Evolutionary conservation across 2,329 filamentous ascomycete genomes (phyloP).

Genomic region (Claviceps citrina): DNA sequence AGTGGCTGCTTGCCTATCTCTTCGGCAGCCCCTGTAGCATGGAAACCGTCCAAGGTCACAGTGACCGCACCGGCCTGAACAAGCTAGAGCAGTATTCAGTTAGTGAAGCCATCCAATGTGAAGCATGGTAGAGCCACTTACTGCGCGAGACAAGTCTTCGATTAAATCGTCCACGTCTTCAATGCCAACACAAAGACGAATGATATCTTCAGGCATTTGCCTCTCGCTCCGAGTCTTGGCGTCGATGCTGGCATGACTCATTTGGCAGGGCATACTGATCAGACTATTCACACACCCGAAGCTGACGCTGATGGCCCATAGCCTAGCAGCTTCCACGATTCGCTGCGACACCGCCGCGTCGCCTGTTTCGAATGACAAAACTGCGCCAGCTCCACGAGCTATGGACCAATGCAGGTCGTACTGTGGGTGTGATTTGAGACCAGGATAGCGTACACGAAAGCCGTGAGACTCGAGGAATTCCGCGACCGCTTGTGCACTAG

Average conservation of each 20-base stretch:
- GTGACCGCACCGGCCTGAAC: slow-evolving; percentile 89
- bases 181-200: slow-evolving; percentile 88
- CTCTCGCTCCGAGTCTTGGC: slow-evolving; percentile 80
- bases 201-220: slow-evolving; percentile 92
- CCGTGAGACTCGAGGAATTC: slow-evolving; percentile 81
- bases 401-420: slow-evolving; percentile 94
- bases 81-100: slow-evolving; percentile 34
- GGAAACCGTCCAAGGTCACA: slow-evolving; percentile 69
- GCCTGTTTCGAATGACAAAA: slow-evolving; percentile 91
- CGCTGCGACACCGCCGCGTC: slow-evolving; percentile 70
- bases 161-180: slow-evolving; percentile 85
- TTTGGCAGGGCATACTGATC: slow-evolving; percentile 98
- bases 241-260: slow-evolving; percentile 98
- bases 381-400: slow-evolving; percentile 83
- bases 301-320: slow-evolving; percentile 93
- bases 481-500: slow-evolving; percentile 79
- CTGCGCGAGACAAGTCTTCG: slow-evolving; percentile 79
- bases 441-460: slow-evolving; percentile 90
- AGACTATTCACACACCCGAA: slow-evolving; percentile 97
- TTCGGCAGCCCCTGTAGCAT: slow-evolving; percentile 35
- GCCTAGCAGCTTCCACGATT: slow-evolving; percentile 80
- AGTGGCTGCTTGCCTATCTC: slow-evolving; percentile 13
- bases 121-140: slow-evolving; percentile 32
- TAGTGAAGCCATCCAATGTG: background rate
- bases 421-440: slow-evolving; percentile 85